These are phyloP conservation scores for Fusarium sp. DNA, from an alignment of 2,329 filamentous ascomycete genomes.

Conservation along the genomic window DNA sequence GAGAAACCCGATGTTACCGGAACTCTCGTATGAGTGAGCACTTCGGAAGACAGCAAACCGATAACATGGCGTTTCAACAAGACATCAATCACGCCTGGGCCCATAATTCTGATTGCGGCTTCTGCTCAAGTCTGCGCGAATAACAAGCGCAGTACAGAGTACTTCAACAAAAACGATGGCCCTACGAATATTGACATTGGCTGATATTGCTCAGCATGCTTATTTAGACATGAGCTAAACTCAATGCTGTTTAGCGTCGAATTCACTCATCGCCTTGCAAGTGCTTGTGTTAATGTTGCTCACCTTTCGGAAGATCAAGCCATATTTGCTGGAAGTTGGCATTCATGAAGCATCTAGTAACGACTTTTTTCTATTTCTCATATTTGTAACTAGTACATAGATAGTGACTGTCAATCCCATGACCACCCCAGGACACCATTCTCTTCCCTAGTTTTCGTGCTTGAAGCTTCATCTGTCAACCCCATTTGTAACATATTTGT, in stretches of 20 bases:
- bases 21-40: neutral
- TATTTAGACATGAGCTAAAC: conserved; percentile 1
- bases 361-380: conserved; percentile 3
- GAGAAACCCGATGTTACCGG: conserved; percentile 30
- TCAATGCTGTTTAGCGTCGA: conserved; percentile 12
- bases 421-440: conserved; percentile 12
- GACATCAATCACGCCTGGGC: neutral
- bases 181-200: neutral
- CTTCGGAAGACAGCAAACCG: neutral
- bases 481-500: conserved; percentile 22
- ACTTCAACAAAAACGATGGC: neutral
- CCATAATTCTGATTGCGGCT: conserved; percentile 24
- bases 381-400: conserved; percentile 11
- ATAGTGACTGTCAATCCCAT: neutral
- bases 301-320: neutral
- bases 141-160: conserved; percentile 3
- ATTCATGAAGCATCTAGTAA: neutral
- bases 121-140: conserved; percentile 29
- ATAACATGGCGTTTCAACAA: neutral
- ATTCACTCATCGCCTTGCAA: neutral
- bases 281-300: conserved; percentile 21
- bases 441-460: conserved; percentile 18
- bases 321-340: neutral
- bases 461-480: conserved; percentile 1
- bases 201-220: conserved; percentile 15